These are phyloP conservation scores for Boletus rubroflammeus DNA, from an alignment of 768 basidiomycete species.

Conservation along the genomic window DNA sequence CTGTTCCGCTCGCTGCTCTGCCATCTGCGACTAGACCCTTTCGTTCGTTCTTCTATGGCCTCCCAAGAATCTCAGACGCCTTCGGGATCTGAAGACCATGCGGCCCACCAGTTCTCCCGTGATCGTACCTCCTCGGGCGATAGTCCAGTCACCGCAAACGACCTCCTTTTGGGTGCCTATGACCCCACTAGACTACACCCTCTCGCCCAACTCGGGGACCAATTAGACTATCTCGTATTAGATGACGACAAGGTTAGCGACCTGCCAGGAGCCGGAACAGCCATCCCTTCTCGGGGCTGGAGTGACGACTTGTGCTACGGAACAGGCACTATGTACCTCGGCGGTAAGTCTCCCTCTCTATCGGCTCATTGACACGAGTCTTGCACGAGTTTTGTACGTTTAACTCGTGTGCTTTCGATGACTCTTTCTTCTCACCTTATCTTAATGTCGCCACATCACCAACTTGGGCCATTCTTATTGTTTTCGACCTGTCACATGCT, in stretches of 20 bases:
- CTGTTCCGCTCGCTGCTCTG: constrained; percentile 16
- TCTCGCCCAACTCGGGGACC: constrained; percentile 85
- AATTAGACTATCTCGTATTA: constrained; percentile 91
- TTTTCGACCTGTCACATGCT: constrained; percentile 75
- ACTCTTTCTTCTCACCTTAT: constrained; percentile 65
- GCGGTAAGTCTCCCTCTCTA: constrained; percentile 75
- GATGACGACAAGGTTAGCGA: constrained; percentile 96
- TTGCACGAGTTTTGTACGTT: constrained; percentile 45
- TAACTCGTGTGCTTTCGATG: constrained; percentile 44
- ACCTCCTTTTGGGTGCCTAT: constrained; percentile 82
- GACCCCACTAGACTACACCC: constrained; percentile 94
- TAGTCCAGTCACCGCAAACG: constrained; percentile 73
- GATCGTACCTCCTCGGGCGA: constrained; percentile 41
- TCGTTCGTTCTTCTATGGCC: constrained; percentile 26
- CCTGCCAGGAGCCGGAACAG: constrained; percentile 84
- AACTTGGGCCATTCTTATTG: constrained; percentile 74
- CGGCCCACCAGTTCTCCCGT: constrained; percentile 45
- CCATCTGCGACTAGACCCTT: constrained; percentile 16
- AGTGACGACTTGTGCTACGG: constrained; percentile 99
- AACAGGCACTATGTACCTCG: constrained; percentile 97
- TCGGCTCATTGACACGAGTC: constrained; percentile 47
- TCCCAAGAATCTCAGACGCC: constrained; percentile 23
- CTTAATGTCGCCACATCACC: constrained; percentile 49
- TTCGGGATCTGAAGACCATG: constrained; percentile 44
- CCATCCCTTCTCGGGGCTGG: constrained; percentile 95